Base-by-base conservation (phyloP, 441 rosid species). In the Adansonia rubrostipa region DNA sequence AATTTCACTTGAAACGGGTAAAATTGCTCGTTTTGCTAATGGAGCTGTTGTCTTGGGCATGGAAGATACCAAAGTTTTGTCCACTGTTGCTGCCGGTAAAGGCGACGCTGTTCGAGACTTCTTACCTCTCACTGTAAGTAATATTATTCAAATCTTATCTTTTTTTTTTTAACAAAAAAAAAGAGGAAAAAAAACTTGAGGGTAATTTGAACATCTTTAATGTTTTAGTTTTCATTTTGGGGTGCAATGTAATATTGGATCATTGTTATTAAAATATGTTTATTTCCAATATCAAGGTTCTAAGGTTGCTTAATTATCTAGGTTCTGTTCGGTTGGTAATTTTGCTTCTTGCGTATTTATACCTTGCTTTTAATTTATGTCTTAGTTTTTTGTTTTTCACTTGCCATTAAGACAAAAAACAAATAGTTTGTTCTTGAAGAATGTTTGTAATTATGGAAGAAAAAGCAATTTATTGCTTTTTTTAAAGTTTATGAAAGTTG, bases 1-100 rank as follows among this genome's bases (percentile, higher is more conserved):
- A 20, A 74, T 94, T 78, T 83, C 97, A 0, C 87, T 96, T 11
- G 98, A 96, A 84, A 96, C 98, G 0, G 99, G 99, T 0, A 89
- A 92, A 81, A 85, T 94, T 44, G 99, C 98, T 62, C 92, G 98
- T 2, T 96, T 96, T 73, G 95, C 98, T 8, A 96, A 96, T 65
- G 99, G 97, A 6, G 84, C 98, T 17, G 98, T 93, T 14, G 95
- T 94, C 56, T 87, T 93, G 74, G 94, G 96, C 75, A 86, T 89
- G 87, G 98, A 84, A 5, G 86, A 90, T 65, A 96, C 99, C 50
- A 91, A 87, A 66, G 95, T 96, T 50, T 87, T 94, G 71, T 92
- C 98, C 78, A 94, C 98, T 9, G 92, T 93, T 58, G 81, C 95
- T 71, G 83, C 92, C n/a, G 82, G 93, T 51, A 90, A 89, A 88